Evolutionary conservation across 2,329 filamentous ascomycete genomes (phyloP), one percentile per base, ranked within the genome.

Genomic region (Diaporthe destruens): DNA sequence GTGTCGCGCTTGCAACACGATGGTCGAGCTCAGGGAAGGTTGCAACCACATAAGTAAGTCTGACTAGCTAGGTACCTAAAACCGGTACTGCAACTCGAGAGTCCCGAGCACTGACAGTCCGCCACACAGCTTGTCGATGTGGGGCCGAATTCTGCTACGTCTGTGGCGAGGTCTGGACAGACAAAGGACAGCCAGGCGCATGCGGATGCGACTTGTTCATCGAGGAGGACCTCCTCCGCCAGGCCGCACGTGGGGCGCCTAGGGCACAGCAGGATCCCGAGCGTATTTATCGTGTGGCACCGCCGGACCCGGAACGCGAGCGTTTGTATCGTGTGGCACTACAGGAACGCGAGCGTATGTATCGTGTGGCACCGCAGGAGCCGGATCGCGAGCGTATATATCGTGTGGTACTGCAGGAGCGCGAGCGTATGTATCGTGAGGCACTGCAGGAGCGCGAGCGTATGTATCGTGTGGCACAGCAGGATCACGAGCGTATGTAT

Each of bases 31-130:
- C 0, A 39, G 77, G 0, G n/a, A 47, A 0, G 89, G 89, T 1
- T 91, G 89, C 73, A 82, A 87, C 66, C 89, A 91, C 67, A 90
- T 91, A 4, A 87, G 88, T 90, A 75, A 77, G 86, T 39, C 34
- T 36, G 12, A 36, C 3, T 8, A 36, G 6, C n/a, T n/a, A n/a
- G n/a, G n/a, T n/a, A n/a, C n/a, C n/a, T n/a, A n/a, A n/a, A n/a
- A n/a, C n/a, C n/a, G n/a, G n/a, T n/a, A n/a, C 9, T 11, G 34
- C 9, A 36, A 11, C 34, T 11, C 2, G 34, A 36, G 36, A 39
- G 36, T 3, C 3, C 6, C 11, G 9, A 39, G 12, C 9, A 39
- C 36, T 39, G 9, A 39, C 36, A 14, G 36, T 39, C 11, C 2
- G 11, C 3, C 1, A 39, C 11, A 25, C 18, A 82, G 88, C 83